Evolutionary conservation across 2,329 filamentous ascomycete species (phyloP), one percentile per base, ranked within the genome.

Genomic region (Alternaria solani): DNA sequence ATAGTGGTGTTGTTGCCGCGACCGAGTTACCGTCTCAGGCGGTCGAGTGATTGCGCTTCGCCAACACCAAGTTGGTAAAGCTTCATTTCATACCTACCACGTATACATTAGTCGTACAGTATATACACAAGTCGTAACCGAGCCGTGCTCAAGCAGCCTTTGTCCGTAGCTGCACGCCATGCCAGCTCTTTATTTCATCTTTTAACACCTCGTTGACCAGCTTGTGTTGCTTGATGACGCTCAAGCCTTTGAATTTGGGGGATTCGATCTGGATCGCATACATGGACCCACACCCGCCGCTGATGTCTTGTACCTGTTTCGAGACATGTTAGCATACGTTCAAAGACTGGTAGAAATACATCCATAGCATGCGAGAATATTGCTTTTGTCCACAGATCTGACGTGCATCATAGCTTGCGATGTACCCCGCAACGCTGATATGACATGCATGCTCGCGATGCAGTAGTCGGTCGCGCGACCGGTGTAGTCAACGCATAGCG

Each of bases 211-310:
- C 82, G 74, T 94, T 94, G 51, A 96, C 92, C 80, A 94, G 84
- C 61, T 91, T 85, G 80, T 95, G 92, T 81, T 95, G 92, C 83
- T 92, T 92, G 62, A 96, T 86, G 76, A 94, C 88, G 51, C 83
- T 85, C 69, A 88, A 77, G 47, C 91, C 92, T 55, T 84, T 84
- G 79, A 96, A 96, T 70, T 83, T 85, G 47, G 88, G 84, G 7
- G 90, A 91, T 48, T 88, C 85, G 65, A 95, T 88, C 71, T 94
- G 89, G 67, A 96, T 90, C 57, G 88, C 90, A 80, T 95, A 95
- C 92, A 95, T 95, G 73, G 89, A 91, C 9, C 92, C 92, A 80
- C 92, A 96, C 30, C 92, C 92, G 59, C 92, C 92, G 25, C 89
- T 92, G 52, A 95, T 87, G 79, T 96, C 92, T 76, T 90, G 89